Evolutionary conservation across 192 early-diverging fungal species (phyloP), one percentile per base, ranked within the genome.

Genomic region (Linnemannia hyalina): DNA sequence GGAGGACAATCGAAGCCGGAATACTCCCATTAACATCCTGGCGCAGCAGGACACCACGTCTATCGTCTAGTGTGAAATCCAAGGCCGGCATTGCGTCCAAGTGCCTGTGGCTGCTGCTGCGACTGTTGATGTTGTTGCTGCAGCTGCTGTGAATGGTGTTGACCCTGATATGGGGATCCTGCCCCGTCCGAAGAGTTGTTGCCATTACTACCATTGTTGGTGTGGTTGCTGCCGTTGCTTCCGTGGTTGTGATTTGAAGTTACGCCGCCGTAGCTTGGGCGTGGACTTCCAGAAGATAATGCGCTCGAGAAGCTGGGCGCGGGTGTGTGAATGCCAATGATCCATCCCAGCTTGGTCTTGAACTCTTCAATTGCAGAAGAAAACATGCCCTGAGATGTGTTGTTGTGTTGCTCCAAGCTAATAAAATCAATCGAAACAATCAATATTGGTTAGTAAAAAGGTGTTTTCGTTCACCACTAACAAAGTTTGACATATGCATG

Each of bases 301-400:
- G 29, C 20, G 26, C 44, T 73, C 22, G 42, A 44, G 32, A 77
- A 73, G 18, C n/a, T 74, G 15, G 76, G 22, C 16, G 40, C 40
- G 35, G 70, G 71, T 10, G 73, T 36, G 35, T 89, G 77, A 82
- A 95, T 86, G 15, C 93, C 94, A 86, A 95, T 92, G 70, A 95
- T 88, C 95, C 95, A 96, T n/a, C 95, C 95, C 29, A 96, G 88
- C 52, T 88, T 85, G 23, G 78, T 49, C 26, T 81, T 90, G 82
- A 96, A 96, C 73, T 92, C 91, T 63, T 95, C 89, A 35, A 91
- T 88, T 0, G 93, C 92, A 42, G 90, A 86, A 29, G 82, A 81
- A 54, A 97, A 96, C 18, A 90, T 85, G n/a, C 92, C 92, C 49
- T 93, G 86, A 2, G 95, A 88, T 65, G 91, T 82, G 22, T 73